Percentiles rank a stretch among this genome's conserved stretches.
phyloP scores from a whole-genome alignment of 441 rosid genomes.

The Cnidoscolus chayamansa region DNA sequence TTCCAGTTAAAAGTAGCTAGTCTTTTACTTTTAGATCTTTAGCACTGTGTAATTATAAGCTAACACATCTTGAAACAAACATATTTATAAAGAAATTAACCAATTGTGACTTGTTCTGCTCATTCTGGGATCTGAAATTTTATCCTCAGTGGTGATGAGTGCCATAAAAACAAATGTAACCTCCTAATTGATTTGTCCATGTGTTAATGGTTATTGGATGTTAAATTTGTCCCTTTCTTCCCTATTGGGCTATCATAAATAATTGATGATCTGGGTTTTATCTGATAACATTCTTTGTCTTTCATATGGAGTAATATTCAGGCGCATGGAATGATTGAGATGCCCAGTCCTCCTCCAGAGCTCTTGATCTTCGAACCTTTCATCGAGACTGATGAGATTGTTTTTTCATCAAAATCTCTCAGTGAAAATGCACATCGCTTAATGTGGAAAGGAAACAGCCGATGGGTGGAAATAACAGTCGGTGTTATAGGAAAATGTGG shows the following conservation, averaged over 20 bases:
- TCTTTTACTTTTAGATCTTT: neutral
- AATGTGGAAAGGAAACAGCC: slow-evolving; percentile 64
- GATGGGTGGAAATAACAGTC: slow-evolving; percentile 92
- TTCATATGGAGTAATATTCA: slow-evolving; percentile 30
- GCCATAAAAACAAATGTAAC: neutral
- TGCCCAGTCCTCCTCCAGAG: slow-evolving; percentile 90
- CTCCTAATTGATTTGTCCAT: neutral
- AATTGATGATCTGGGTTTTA: neutral
- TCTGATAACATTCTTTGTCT: neutral
- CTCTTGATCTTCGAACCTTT: slow-evolving; percentile 83
- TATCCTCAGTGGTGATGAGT: neutral
- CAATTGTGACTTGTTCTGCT: neutral
- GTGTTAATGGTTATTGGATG: neutral
- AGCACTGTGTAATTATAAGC: neutral
- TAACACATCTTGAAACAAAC: neutral
- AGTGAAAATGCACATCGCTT: slow-evolving; percentile 38
- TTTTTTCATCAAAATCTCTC: slow-evolving; percentile 54
- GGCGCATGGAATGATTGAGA: slow-evolving; percentile 93
- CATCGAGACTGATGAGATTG: slow-evolving; percentile 83
- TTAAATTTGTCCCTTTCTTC: neutral
- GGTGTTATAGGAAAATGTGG: slow-evolving; percentile 80
- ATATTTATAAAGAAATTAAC: neutral
- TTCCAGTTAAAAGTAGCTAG: neutral
- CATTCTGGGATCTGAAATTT: neutral
- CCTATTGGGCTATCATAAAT: neutral